Base-by-base conservation (phyloP, 2,329 filamentous ascomycete genomes). In the Ascocoryne sarcoides region DNA sequence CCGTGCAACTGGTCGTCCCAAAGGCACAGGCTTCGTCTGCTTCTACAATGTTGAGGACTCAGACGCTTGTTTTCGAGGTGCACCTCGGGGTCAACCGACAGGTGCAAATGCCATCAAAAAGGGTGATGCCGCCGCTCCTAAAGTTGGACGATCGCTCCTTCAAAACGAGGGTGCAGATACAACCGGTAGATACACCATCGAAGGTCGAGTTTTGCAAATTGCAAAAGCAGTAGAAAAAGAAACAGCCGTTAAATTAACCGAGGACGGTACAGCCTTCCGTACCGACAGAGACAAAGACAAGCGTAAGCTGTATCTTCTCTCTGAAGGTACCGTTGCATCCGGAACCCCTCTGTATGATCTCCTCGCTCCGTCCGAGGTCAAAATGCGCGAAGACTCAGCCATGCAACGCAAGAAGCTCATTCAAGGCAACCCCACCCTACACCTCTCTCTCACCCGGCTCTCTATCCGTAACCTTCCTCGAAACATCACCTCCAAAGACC, bases 11-110 rank as follows among this genome's bases (percentile, higher is more conserved):
- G 88, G 89, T 52, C 81, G 86, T 37, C 86, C 92, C 2, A 86
- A 84, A 35, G 92, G 92, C 18, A 96, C 90, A 21, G 92, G 83
- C 3, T 98, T 98, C 56, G 90, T 96, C 20, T 94, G 87, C 65
- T 98, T 98, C 65, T 82, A 81, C 64, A 80, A 82, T 36, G 66
- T 70, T 28, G 76, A 82, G 15, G 86, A 95, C 57, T 85, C 82
- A 49, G 78, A 81, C 57, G 62, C 70, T 15, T 96, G 92, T 59
- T 68, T 95, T 46, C 81, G 79, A 49, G 72, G 69, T 10, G 84
- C 88, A 2, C 92, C 92, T 0, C 76, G 73, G 18, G 62, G 67
- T 20, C 65, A 70, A 44, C 64, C 69, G 15, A 60, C 52, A 15
- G 58, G 57, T 17, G 58, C 57, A 16, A 60, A 60, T 37, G 54